Base-by-base conservation (phyloP, 208 protist species). In the Leishmania braziliensis region DNA sequence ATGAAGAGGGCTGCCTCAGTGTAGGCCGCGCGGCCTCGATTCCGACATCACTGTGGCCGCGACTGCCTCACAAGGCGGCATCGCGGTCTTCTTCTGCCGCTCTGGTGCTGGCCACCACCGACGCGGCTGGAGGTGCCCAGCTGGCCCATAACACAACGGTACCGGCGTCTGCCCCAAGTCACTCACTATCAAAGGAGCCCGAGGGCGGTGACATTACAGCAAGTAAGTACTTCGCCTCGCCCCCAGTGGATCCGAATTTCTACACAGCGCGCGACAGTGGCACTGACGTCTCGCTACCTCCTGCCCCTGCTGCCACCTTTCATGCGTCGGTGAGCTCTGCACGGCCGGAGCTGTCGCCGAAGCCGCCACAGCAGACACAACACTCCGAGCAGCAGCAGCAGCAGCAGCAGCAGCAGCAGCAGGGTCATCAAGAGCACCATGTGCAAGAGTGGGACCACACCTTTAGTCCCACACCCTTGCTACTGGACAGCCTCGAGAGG, bases 11-110 rank as follows among this genome's bases (percentile, higher is more conserved):
- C 6, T 60, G 10, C 33, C 16, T 33, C 23, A 58, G 60, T 60
- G 70, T 72, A 0, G 81, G 77, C 16, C 77, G 77, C 29, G 81
- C 77, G 2, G 71, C 76, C 58, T 78, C 81, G 43, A 51, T 85
- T 10, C 77, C 81, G 5, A 46, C 58, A 39, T 23, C n/a, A 16
- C n/a, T 70, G 48, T 78, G 81, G 81, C 81, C 77, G 46, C 76
- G 39, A n/a, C 62, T 85, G 50, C 43, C 5, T 26, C 26, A 60
- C 48, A 54, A 3, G 1, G n/a, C 36, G 10, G 14, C 23, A 53
- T 26, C 33, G 46, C n/a, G 4, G 20, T 63, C 26, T 9, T 33
- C n/a, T 4, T 53, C 46, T 50, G 75, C 43, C 46, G 39, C 62
- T n/a, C 20, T 29, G 14, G 39, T 54, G 69, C 46, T 29, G 23